Evolutionary conservation across 2,329 filamentous ascomycete species (phyloP).

Genomic region (Fusarium incarnatum): DNA sequence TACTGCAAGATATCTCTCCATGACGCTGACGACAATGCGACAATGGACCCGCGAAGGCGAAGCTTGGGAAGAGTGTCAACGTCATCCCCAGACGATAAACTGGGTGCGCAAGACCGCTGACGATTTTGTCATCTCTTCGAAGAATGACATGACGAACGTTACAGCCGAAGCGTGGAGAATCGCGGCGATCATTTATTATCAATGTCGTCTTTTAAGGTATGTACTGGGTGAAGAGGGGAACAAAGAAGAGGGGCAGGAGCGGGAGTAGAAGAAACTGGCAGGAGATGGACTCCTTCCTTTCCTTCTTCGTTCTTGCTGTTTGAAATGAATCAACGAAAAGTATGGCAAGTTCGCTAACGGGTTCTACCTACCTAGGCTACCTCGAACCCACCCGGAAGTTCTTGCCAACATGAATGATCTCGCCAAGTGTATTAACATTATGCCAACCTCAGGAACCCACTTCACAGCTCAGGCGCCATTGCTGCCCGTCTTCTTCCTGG

Average conservation of each 20-base stretch:
- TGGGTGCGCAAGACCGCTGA: constrained; percentile 47
- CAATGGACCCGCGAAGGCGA: constrained; percentile 53
- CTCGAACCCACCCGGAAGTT: constrained; percentile 53
- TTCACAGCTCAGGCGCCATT: constrained; percentile 58
- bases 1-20: constrained; percentile 45
- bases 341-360: constrained; percentile 19
- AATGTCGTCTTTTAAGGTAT: constrained; percentile 55
- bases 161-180: constrained; percentile 58
- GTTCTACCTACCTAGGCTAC: constrained; percentile 47
- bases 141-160: constrained; percentile 54
- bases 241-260: not conserved
- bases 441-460: constrained; percentile 56
- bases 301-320: not conserved
- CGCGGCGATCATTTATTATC: constrained; percentile 54
- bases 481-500: constrained; percentile 56
- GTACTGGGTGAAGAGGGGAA: not conserved
- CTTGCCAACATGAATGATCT: constrained; percentile 50
- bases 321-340: not conserved
- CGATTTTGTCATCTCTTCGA: constrained; percentile 43
- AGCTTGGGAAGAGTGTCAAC: constrained; percentile 36
- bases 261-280: not conserved
- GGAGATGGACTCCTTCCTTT: not conserved
- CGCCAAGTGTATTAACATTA: constrained; percentile 53
- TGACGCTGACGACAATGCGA: constrained; percentile 49
- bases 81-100: constrained; percentile 39